A percentile compares a stretch with the other conserved stretches of the same genome.
Conservation (phyloP, 2,329 filamentous ascomycete species). For the Fusarium paranaense region DNA sequence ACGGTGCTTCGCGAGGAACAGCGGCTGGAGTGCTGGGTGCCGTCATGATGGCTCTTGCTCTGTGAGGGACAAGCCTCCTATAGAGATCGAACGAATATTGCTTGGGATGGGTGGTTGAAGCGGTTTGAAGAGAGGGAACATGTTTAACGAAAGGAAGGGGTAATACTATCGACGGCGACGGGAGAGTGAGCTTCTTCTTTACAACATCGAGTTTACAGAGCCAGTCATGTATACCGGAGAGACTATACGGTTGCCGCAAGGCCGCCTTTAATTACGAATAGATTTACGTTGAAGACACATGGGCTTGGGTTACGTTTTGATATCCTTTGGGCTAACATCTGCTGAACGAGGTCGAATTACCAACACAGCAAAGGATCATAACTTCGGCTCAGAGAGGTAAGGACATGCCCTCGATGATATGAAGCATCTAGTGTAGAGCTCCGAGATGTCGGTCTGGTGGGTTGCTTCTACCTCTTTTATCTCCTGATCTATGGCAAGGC, state of each 20-base stretch:
- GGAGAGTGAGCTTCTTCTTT: constrained; percentile 7
- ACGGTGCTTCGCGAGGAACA: constrained; percentile 24
- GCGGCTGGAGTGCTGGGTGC: constrained; percentile 43
- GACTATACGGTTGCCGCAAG: constrained; percentile 19
- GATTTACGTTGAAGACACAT: neutral
- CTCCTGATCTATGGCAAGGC: neutral
- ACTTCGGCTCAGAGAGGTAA: neutral
- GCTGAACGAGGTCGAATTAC: neutral
- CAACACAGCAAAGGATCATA: neutral
- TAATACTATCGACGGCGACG: neutral
- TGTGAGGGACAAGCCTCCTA: constrained; percentile 26
- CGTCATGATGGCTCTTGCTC: constrained; percentile 43
- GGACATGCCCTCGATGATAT: neutral
- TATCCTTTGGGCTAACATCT: neutral
- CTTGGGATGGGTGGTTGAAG: neutral
- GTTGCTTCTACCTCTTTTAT: neutral
- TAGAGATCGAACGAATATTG: neutral
- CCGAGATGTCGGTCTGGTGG: neutral
- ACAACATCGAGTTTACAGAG: constrained; percentile 17
- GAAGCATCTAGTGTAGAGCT: neutral
- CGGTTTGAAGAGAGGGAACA: neutral
- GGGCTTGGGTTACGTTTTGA: neutral
- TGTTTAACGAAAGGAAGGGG: constrained; percentile 5
- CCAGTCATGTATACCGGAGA: constrained; percentile 13
- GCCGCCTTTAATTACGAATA: constrained; percentile 6